Base-by-base conservation (phyloP, 2,329 filamentous ascomycete species). In the Aspergillus texensis region DNA sequence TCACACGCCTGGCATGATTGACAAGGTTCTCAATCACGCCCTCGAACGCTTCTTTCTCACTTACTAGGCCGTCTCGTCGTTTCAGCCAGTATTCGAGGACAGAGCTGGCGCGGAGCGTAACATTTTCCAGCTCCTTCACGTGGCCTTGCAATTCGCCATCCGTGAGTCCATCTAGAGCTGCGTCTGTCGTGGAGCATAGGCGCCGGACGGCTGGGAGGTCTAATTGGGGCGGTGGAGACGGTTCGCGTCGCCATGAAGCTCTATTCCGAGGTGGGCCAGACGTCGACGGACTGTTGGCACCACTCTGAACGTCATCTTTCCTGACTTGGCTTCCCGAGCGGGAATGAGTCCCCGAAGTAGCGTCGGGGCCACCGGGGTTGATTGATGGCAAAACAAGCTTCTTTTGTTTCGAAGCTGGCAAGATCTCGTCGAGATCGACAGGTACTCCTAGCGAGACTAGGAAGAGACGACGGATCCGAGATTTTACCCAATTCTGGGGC, bases 401-500 rank as follows among this genome's bases (percentile, higher is more conserved):
- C 85, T 98, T 98, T 77, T 99, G 95, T 79, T 98, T 98, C 14
- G 92, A 96, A 0, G 94, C 94, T 0, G 95, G 95, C 9, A 99
- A 86, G 61, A 99, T 98, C 81, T 99, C 95, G 78, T 99, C 95
- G 0, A 99, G 85, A 72, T 99, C 95, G 52, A 99, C 93, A 1
- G 95, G 95, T 0, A 99, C 95, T 21, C 95, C 95, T 0, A 99
- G 87, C 1, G 94, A 97, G 60, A 99, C 94, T 48, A 99, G 88
- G 77, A 99, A 99, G 30, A 99, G 87, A 32, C 95, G 91, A 59
- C 95, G 89, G 71, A 97, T 99, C 58, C 94, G 92, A 58, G 93
- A 97, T 67, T 95, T 92, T 63, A 97, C 96, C 95, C 95, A 99
- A 78, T 99, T 95, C 0, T 95, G 94, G 6, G 95, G 95, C 72